Evolutionary conservation across 257 asterid species (phyloP).

Genomic region (Nyctanthes arbortristis): DNA sequence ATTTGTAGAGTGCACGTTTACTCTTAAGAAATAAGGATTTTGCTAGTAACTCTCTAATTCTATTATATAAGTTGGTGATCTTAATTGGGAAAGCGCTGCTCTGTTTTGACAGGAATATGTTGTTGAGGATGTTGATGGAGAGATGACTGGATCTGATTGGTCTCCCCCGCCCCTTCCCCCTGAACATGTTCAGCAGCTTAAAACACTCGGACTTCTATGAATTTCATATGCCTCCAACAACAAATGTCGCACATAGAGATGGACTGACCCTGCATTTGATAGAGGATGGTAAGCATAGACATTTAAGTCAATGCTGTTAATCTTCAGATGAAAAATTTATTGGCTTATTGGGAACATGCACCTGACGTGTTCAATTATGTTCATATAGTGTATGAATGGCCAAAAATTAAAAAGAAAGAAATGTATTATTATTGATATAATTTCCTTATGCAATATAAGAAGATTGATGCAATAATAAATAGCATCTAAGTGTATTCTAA

Average conservation of each 20-base stretch:
- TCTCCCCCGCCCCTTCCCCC: slow-evolving; percentile 78
- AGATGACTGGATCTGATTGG: slow-evolving; percentile 77
- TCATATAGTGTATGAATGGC: slow-evolving; percentile 29
- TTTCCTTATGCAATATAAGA: not conserved
- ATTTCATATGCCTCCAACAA: slow-evolving; percentile 16
- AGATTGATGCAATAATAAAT: not conserved
- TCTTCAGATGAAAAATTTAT: slow-evolving; percentile 2
- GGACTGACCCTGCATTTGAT: not conserved
- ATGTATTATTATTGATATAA: slow-evolving; percentile 26
- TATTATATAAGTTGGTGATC: not conserved
- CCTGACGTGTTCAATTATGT: slow-evolving; percentile 26
- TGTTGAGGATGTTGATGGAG: slow-evolving; percentile 91
- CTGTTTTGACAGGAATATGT: slow-evolving; percentile 75
- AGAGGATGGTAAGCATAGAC: slow-evolving; percentile 16
- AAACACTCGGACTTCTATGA: slow-evolving; percentile 80
- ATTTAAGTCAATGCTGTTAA: slow-evolving; percentile 23
- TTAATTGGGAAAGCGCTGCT: not conserved
- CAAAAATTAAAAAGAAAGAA: slow-evolving; percentile 11
- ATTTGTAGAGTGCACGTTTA: not conserved
- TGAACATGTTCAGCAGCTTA: slow-evolving; percentile 86
- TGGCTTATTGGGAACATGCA: slow-evolving; percentile 1
- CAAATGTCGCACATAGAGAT: slow-evolving; percentile 17
- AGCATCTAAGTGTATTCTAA: not conserved
- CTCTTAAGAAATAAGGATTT: not conserved
- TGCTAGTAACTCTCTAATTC: not conserved